Evolutionary conservation across 306 rosid species (phyloP).

Genomic region (Inga laurina): DNA sequence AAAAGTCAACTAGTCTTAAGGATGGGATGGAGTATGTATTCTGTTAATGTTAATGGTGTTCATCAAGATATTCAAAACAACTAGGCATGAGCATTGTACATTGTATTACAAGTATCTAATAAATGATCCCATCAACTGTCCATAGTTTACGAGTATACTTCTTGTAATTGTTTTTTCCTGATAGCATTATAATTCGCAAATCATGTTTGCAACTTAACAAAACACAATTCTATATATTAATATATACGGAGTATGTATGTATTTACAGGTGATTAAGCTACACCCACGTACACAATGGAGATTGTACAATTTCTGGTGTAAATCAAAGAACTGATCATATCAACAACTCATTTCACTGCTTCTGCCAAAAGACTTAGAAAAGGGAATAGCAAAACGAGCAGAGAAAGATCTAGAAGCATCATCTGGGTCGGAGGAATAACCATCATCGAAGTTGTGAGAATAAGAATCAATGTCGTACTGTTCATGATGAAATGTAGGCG

Average conservation of each 20-base stretch:
- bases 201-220: too few species aligned
- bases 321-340: neutral
- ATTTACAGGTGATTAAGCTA: neutral
- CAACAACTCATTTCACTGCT: constrained; percentile 7
- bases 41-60: neutral
- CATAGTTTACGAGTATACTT: neutral
- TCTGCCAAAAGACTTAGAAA: neutral
- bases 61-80: neutral
- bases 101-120: neutral
- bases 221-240: neutral
- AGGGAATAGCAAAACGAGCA: constrained; percentile 59
- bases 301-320: neutral
- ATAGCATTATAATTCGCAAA: neutral
- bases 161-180: neutral
- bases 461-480: constrained; percentile 60
- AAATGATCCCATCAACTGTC: neutral
- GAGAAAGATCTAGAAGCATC: constrained; percentile 60
- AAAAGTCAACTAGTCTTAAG: too few species aligned
- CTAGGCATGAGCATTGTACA: neutral
- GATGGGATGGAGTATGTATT: too few species aligned
- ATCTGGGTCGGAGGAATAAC: constrained; percentile 47
- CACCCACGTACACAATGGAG: neutral
- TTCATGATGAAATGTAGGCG: neutral
- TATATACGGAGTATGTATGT: neutral
- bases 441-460: constrained; percentile 70